A percentile compares a stretch with the other conserved stretches of the same genome.
Evolutionary conservation across 1,284 basidiomycete genomes (phyloP).

Genomic region (Malassezia caprae): DNA sequence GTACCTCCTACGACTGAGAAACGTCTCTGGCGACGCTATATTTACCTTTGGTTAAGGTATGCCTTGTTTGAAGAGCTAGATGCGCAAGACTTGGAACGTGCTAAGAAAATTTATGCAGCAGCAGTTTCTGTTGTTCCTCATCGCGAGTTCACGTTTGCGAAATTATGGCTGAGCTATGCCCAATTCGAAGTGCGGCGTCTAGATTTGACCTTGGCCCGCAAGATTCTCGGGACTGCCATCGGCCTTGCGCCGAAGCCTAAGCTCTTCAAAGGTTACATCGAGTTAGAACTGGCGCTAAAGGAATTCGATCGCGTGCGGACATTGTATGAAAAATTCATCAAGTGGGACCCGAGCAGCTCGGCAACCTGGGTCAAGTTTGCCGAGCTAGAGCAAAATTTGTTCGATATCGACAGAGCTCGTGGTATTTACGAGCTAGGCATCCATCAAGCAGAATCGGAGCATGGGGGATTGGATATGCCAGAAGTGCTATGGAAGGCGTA

Average conservation of each 20-base stretch:
- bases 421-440: constrained; percentile 92
- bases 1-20: constrained; percentile 79
- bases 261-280: constrained; percentile 41
- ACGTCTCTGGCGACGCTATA: constrained; percentile 69
- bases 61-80: constrained; percentile 96
- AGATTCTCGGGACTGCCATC: constrained; percentile 77
- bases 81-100: constrained; percentile 72
- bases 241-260: constrained; percentile 90
- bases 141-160: constrained; percentile 92
- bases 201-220: constrained; percentile 73
- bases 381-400: constrained; percentile 81
- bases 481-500: constrained; percentile 76
- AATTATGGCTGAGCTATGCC: constrained; percentile 65
- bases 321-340: constrained; percentile 81
- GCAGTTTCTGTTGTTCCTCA: constrained; percentile 82
- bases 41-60: constrained; percentile 92
- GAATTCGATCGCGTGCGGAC: constrained; percentile 90
- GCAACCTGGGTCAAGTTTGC: constrained; percentile 84
- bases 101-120: constrained; percentile 84
- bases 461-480: constrained; percentile 80
- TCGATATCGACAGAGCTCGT: constrained; percentile 81
- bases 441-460: constrained; percentile 55
- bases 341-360: constrained; percentile 43
- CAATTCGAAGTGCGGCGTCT: constrained; percentile 81
- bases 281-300: constrained; percentile 41